Percentiles rank a stretch among this genome's conserved stretches.
These are phyloP conservation scores for Colletotrichum tanaceti DNA, from an alignment of 2,329 filamentous ascomycete genomes.

Conservation along the genomic window DNA sequence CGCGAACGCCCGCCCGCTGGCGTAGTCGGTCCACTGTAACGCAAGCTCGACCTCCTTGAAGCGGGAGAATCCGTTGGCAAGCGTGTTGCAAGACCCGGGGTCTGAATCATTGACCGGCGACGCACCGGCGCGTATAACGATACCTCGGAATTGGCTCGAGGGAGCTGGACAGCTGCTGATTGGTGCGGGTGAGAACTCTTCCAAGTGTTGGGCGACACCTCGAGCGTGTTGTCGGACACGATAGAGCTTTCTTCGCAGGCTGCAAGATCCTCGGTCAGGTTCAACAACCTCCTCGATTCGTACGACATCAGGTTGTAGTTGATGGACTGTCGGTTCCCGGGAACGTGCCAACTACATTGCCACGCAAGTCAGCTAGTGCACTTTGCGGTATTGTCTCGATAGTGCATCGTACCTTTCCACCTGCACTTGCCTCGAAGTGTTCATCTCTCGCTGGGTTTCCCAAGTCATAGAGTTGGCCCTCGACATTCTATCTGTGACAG, in stretches of 20 bases:
- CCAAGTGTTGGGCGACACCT: slow-evolving; percentile 50
- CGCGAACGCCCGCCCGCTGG: slow-evolving; percentile 50
- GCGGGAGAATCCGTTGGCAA: slow-evolving; percentile 31
- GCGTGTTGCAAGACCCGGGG: slow-evolving; percentile 63
- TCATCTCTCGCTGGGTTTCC: slow-evolving; percentile 39
- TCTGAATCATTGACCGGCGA: slow-evolving; percentile 60
- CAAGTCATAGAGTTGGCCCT: slow-evolving; percentile 41
- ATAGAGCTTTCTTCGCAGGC: slow-evolving; percentile 49
- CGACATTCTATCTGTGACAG: slow-evolving; percentile 36
- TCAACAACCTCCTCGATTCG: slow-evolving; percentile 58
- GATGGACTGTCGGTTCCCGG: slow-evolving; percentile 53
- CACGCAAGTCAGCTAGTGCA: slow-evolving; percentile 18
- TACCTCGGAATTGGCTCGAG: slow-evolving; percentile 59
- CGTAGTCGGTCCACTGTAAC: slow-evolving; percentile 53
- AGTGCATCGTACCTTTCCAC: slow-evolving; percentile 35
- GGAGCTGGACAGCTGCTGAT: slow-evolving; percentile 45
- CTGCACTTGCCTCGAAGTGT: slow-evolving; percentile 41
- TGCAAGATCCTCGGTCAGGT: slow-evolving; percentile 51
- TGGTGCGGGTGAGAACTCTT: slow-evolving; percentile 51
- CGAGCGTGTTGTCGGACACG: slow-evolving; percentile 51
- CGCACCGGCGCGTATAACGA: slow-evolving; percentile 61
- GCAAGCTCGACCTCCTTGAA: slow-evolving; percentile 49
- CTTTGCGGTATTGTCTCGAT: no score
- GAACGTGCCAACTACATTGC: slow-evolving; percentile 48
- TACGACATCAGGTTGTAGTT: slow-evolving; percentile 59